Base-by-base conservation (phyloP, 1,284 basidiomycete genomes). In the Pseudozyma sp. region DNA sequence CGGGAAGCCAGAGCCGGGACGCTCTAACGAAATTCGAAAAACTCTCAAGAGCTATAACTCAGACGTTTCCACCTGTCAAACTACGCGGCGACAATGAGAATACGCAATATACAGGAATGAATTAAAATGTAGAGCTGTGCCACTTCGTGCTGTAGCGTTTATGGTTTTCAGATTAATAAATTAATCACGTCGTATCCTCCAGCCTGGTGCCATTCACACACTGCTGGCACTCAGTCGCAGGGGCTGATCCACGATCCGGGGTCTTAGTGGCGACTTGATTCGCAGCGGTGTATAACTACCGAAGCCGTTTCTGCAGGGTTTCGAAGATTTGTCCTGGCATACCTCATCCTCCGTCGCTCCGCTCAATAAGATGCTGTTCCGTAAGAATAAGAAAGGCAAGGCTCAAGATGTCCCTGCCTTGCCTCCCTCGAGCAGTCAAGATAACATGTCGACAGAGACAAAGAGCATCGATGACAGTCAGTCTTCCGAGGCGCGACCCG, bases 321-420 rank as follows among this genome's bases (percentile, higher is more conserved):
- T 13, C 34, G 34, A 7, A 35, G 7, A 35, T 35, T 43, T 24
- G 43, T n/a, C n/a, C n/a, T n/a, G n/a, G n/a, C n/a, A n/a, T n/a
- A n/a, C n/a, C n/a, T n/a, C n/a, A n/a, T n/a, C n/a, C n/a, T n/a
- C n/a, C n/a, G n/a, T n/a, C n/a, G n/a, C n/a, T n/a, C n/a, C n/a
- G n/a, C n/a, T n/a, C n/a, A n/a, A 24, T 7, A 46, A 5, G 5
- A 46, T 46, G 44, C 44, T 46, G 44, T 46, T 46, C 24, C 44
- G 44, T 24, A 46, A 46, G 44, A 46, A 30, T 24, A 46, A 46
- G 44, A 46, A 46, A 14, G 16, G 24, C 44, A 46, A 46, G 30
- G 24, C 44, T 3, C 44, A 46, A 24, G 24, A 30, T 30, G 44
- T 30, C 24, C 10, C 44, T 19, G 44, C 30, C 24, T 24, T 46